phyloP scores from a whole-genome alignment of 108 stramenopile genomes.

The Fragilariopsis cylindrus region DNA sequence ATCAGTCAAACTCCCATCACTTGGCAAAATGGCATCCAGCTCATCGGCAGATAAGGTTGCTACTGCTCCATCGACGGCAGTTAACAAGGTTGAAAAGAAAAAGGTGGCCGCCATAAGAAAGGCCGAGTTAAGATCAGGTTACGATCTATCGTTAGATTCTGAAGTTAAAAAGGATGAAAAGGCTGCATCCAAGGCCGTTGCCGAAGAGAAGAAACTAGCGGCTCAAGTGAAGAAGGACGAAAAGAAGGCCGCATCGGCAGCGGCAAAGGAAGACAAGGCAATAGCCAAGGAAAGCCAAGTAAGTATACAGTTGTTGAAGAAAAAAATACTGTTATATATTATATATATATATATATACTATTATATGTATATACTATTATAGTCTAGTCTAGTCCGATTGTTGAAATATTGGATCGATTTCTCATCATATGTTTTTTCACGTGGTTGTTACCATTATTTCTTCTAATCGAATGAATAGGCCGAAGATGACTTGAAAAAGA shows the following conservation, averaged over 20 bases:
- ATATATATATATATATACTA: too few species aligned
- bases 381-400: neutral
- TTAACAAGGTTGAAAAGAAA: conserved; percentile 37
- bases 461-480: conserved; percentile 24
- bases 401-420: neutral
- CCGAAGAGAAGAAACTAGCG: conserved; percentile 16
- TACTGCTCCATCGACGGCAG: conserved; percentile 23
- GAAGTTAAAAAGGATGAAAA: conserved; percentile 45
- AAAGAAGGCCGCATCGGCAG: conserved; percentile 36
- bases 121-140: conserved; percentile 25
- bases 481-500: conserved; percentile 33
- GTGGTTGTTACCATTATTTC: neutral
- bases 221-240: conserved; percentile 30
- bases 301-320: neutral
- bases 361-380: too few species aligned
- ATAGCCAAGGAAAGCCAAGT: conserved; percentile 7
- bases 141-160: conserved; percentile 39
- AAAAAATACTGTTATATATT: too few species aligned
- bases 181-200: conserved; percentile 40
- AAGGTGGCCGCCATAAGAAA: conserved; percentile 25
- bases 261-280: conserved; percentile 33
- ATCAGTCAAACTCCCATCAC: conserved; percentile 12
- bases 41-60: conserved; percentile 23
- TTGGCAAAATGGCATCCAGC: conserved; percentile 1
- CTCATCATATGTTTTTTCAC: neutral